Conservation (phyloP, 441 rosid species). For the Raphanus hybrid region DNA sequence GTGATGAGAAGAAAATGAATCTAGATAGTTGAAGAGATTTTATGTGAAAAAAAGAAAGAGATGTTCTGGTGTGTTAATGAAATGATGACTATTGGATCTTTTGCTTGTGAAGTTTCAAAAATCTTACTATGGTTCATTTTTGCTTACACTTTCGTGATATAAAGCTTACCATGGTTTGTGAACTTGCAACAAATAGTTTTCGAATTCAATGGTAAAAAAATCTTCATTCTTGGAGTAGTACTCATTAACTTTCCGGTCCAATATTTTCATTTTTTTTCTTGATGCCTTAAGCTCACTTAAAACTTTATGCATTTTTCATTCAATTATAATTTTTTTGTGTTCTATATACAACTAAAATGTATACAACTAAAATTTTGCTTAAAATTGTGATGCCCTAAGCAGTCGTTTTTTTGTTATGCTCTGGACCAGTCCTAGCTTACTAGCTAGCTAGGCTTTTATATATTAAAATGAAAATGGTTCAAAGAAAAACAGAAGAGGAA, state of each 20-base stretch:
- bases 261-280: too few relatives aligned
- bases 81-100: conserved; percentile 4
- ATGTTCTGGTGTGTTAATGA: conserved; percentile 29
- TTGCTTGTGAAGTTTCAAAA: conserved; percentile 17
- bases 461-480: not conserved
- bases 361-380: too few relatives aligned
- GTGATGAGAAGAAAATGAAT: conserved; percentile 28
- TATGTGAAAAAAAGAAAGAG: conserved; percentile 22
- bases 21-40: conserved; percentile 25
- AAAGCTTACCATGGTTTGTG: not conserved
- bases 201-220: not conserved
- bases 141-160: not conserved
- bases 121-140: conserved; percentile 1
- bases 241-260: not conserved
- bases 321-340: too few relatives aligned
- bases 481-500: not conserved
- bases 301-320: too few relatives aligned
- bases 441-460: not conserved
- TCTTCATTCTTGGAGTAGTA: not conserved
- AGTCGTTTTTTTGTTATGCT: too few relatives aligned
- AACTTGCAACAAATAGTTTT: not conserved
- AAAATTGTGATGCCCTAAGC: too few relatives aligned
- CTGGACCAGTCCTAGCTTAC: not conserved
- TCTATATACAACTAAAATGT: too few relatives aligned
- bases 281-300: too few relatives aligned